Evolutionary conservation across 2,329 filamentous ascomycete genomes (phyloP), one percentile per base, ranked within the genome.

Genomic region (Clonostachys solani): DNA sequence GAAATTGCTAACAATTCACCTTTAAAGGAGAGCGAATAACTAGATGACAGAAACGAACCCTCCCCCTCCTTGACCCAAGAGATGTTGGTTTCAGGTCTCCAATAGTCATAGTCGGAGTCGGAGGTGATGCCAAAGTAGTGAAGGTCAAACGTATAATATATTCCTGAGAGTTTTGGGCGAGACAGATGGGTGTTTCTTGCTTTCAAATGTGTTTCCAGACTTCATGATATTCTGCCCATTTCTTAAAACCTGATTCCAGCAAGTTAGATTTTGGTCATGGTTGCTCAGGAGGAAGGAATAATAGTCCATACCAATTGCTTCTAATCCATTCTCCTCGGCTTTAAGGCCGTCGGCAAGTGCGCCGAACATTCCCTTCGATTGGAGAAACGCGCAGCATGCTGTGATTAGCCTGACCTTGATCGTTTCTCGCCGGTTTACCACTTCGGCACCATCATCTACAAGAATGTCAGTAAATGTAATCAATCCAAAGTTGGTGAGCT

Each of bases 211-310:
- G 62, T 49, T 69, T 71, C 78, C 77, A 83, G 16, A 77, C 63
- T 47, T 82, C 78, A 59, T 63, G 70, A 56, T 83, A 83, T 52
- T 64, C 67, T 42, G 79, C 77, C 80, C 79, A 83, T 60, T 76
- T 77, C 49, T 68, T 68, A 53, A 81, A 83, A 12, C 80, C 80
- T 83, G 42, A 4, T 29, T 29, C 8, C 8, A 7, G 29, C 17
- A 12, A 40, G 38, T 33, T 29, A 43, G 42, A 18, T 43, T 33
- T 33, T 8, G 17, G 12, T 42, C 6, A 17, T 17, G 40, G 10
- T 19, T 17, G 18, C 43, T 47, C 51, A 29, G 23, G 10, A 29
- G 23, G 23, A 29, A 29, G 9, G 23, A 9, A 29, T 8, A 29
- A 29, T 29, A 29, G 9, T 10, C 23, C 72, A 66, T 63, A 81